Evolutionary conservation across 768 basidiomycete genomes (phyloP).

Genomic region (Leccinum incarnatum): DNA sequence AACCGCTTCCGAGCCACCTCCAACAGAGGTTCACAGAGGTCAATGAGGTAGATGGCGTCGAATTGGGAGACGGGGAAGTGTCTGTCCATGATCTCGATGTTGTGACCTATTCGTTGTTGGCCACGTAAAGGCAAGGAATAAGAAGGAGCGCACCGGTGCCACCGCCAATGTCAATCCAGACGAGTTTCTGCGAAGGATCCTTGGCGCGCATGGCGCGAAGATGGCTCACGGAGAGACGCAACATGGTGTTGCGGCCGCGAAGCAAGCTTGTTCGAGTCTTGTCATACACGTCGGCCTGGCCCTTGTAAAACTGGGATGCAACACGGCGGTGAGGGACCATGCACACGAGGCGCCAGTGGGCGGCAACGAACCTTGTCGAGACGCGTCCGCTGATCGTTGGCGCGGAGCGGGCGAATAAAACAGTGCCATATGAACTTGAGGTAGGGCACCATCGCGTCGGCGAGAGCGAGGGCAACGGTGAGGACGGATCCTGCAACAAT

Average conservation of each 20-base stretch:
- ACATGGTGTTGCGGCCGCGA: slow-evolving; percentile 70
- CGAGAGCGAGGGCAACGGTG: slow-evolving; percentile 20
- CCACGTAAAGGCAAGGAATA: neutral
- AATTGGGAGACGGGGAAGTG: slow-evolving; percentile 56
- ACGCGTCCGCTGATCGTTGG: slow-evolving; percentile 40
- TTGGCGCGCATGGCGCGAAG: slow-evolving; percentile 45
- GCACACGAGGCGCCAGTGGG: neutral
- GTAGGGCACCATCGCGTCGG: slow-evolving; percentile 35
- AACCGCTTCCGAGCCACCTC: slow-evolving; percentile 70
- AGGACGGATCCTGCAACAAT: slow-evolving; percentile 25
- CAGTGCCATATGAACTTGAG: slow-evolving; percentile 49
- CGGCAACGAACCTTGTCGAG: slow-evolving; percentile 39
- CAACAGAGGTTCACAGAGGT: slow-evolving; percentile 69
- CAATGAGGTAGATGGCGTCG: slow-evolving; percentile 68
- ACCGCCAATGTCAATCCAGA: slow-evolving; percentile 81
- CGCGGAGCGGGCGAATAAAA: slow-evolving; percentile 43
- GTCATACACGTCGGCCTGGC: slow-evolving; percentile 75
- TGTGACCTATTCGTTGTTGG: slow-evolving; percentile 37
- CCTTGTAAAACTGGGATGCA: slow-evolving; percentile 52
- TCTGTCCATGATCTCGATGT: slow-evolving; percentile 71
- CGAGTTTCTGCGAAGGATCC: slow-evolving; percentile 45
- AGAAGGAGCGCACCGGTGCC: slow-evolving; percentile 49
- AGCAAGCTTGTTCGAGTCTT: slow-evolving; percentile 57
- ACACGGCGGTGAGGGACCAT: neutral
- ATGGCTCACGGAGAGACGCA: slow-evolving; percentile 63